A percentile compares a stretch with the other conserved stretches of the same genome.
These are phyloP conservation scores for Chaetomiaceae sp. DNA, from an alignment of 2,329 filamentous ascomycete species.

Conservation along the genomic window DNA sequence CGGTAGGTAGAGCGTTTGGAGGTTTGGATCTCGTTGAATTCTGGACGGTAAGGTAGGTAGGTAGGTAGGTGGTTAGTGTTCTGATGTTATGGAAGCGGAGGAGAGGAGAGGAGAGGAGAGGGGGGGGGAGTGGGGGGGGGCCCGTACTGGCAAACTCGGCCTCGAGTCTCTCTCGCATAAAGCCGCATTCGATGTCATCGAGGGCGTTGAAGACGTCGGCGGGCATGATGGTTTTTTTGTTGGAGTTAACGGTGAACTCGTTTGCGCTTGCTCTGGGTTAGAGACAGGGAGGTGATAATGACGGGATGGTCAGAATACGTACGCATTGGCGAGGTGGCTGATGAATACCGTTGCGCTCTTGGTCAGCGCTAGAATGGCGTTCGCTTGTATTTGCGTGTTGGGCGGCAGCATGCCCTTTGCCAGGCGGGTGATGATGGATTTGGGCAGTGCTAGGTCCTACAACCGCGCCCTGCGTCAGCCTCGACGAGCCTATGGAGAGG, in stretches of 20 bases:
- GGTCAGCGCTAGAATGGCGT: conserved; percentile 72
- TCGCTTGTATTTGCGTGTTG: conserved; percentile 79
- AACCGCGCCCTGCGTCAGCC: conserved; percentile 14
- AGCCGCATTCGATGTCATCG: conserved; percentile 72
- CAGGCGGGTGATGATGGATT: conserved; percentile 74
- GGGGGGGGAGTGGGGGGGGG: neutral
- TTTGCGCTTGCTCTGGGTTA: conserved; percentile 55
- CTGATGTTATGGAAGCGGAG: neutral
- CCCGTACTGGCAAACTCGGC: conserved; percentile 69
- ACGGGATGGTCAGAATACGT: conserved; percentile 34
- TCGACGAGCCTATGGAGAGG: too few species aligned
- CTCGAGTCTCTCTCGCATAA: conserved; percentile 63
- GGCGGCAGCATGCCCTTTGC: conserved; percentile 75
- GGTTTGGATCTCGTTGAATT: conserved; percentile 69
- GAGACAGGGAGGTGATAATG: neutral
- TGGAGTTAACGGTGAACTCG: conserved; percentile 60
- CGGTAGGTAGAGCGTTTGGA: conserved; percentile 71
- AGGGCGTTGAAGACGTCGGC: conserved; percentile 72
- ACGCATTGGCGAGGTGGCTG: conserved; percentile 73
- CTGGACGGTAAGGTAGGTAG: conserved; percentile 43
- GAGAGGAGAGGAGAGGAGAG: neutral
- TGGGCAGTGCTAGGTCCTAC: conserved; percentile 66
- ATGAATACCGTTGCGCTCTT: conserved; percentile 83
- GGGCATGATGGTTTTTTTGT: conserved; percentile 74
- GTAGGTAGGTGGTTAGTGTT: neutral